A percentile compares a stretch with the other conserved stretches of the same genome.
phyloP scores from a whole-genome alignment of 2,329 filamentous ascomycete genomes.

The Taxawa tesnikishii region DNA sequence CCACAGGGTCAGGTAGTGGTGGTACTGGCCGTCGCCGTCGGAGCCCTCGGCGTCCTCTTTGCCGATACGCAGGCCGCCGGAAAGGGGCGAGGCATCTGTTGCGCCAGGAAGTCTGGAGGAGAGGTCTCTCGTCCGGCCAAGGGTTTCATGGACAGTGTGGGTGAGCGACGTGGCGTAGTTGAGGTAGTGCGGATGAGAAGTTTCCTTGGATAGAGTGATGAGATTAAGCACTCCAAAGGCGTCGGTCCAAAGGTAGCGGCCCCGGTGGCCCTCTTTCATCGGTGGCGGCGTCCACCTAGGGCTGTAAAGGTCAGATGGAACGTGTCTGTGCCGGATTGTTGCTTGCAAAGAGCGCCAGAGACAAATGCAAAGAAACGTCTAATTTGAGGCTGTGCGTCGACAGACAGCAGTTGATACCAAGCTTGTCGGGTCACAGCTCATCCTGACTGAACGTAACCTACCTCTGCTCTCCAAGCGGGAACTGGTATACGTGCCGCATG shows the following conservation, averaged over 20 bases:
- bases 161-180: slow-evolving; percentile 37
- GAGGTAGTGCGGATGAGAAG: slow-evolving; percentile 30
- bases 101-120: slow-evolving; percentile 35
- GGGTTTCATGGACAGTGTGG: slow-evolving; percentile 37
- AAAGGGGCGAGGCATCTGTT: slow-evolving; percentile 37
- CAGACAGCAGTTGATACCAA: too few species aligned
- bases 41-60: slow-evolving; percentile 36
- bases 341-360: not conserved
- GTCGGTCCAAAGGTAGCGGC: slow-evolving; percentile 24
- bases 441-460: too few species aligned
- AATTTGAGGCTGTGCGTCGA: too few species aligned
- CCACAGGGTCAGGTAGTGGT: slow-evolving; percentile 50
- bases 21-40: slow-evolving; percentile 48
- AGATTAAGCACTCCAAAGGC: slow-evolving; percentile 49
- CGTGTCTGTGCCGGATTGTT: not conserved
- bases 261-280: slow-evolving; percentile 3
- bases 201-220: slow-evolving; percentile 38
- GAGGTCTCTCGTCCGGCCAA: slow-evolving; percentile 41
- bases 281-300: slow-evolving; percentile 6
- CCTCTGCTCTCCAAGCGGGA: slow-evolving; percentile 3
- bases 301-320: not conserved
- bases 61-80: slow-evolving; percentile 46
- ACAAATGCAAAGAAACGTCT: too few species aligned
- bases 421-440: too few species aligned
- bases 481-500: slow-evolving; percentile 7